phyloP scores from a whole-genome alignment of 352 stramenopile genomes.

The Globisporangium emineosum region DNA sequence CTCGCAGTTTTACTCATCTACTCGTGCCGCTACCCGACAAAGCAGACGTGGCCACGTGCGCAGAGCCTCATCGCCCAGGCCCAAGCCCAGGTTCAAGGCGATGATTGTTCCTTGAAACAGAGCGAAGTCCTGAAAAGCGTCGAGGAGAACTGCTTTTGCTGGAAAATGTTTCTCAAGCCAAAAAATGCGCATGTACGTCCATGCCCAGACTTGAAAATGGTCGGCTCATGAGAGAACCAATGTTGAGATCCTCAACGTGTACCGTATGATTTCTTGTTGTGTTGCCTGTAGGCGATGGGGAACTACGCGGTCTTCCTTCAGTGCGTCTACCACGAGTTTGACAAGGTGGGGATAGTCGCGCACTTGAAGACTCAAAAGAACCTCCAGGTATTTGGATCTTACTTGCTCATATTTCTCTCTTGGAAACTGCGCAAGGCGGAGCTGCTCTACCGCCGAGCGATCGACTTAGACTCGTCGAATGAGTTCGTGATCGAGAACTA shows the following conservation, averaged over 20 bases:
- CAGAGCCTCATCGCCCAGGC: constrained; percentile 35
- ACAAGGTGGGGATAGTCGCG: constrained; percentile 31
- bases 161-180: constrained; percentile 56
- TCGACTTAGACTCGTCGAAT: constrained; percentile 48
- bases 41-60: constrained; percentile 48
- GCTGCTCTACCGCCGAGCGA: constrained; percentile 57
- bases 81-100: constrained; percentile 1
- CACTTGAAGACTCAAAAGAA: neutral
- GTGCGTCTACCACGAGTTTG: constrained; percentile 50
- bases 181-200: too few relatives aligned
- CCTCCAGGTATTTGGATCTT: neutral
- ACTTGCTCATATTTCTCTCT: neutral
- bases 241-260: too few relatives aligned
- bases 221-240: too few relatives aligned
- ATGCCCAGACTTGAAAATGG: neutral
- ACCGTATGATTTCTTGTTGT: neutral
- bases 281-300: constrained; percentile 38
- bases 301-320: constrained; percentile 68
- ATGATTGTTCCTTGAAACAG: neutral
- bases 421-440: constrained; percentile 41
- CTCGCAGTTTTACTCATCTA: constrained; percentile 52
- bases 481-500: constrained; percentile 62
- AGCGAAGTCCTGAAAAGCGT: constrained; percentile 23
- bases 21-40: constrained; percentile 56
- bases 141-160: constrained; percentile 61